Percentiles rank a stretch among this genome's conserved stretches.
phyloP scores from a whole-genome alignment of 108 stramenopile genomes.

The Mayamaea pseudoterrestris region DNA sequence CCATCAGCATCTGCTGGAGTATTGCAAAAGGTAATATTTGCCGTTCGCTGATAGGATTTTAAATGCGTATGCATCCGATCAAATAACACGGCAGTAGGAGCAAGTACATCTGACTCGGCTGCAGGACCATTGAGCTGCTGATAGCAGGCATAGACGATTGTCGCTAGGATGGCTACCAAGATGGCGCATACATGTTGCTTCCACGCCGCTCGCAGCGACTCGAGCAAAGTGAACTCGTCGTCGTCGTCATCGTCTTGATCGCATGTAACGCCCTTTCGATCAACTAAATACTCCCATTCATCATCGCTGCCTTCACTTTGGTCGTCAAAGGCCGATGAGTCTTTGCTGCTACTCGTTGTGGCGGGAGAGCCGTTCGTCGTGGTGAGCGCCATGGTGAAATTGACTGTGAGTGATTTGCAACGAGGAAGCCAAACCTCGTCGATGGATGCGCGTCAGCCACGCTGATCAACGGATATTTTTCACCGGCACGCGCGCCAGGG shows the following conservation, averaged over 20 bases:
- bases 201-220: not conserved
- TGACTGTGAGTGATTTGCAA: too few relatives aligned
- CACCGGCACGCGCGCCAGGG: too few relatives aligned
- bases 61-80: constrained; percentile 12
- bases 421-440: too few relatives aligned
- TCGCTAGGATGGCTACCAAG: not conserved
- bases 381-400: too few relatives aligned
- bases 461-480: too few relatives aligned
- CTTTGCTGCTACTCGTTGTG: too few relatives aligned
- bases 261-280: too few relatives aligned
- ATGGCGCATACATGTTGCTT: not conserved
- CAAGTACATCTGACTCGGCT: not conserved
- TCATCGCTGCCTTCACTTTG: too few relatives aligned
- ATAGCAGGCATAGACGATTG: not conserved
- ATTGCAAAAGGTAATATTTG: constrained; percentile 31
- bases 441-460: too few relatives aligned
- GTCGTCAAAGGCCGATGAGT: too few relatives aligned
- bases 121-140: not conserved
- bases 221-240: not conserved
- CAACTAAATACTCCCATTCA: too few relatives aligned
- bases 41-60: constrained; percentile 18
- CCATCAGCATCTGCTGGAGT: not conserved
- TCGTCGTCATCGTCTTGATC: not conserved
- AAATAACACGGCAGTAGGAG: not conserved
- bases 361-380: too few relatives aligned